Evolutionary conservation across 768 basidiomycete genomes (phyloP).

Genomic region (Hydnomerulius pinastri): DNA sequence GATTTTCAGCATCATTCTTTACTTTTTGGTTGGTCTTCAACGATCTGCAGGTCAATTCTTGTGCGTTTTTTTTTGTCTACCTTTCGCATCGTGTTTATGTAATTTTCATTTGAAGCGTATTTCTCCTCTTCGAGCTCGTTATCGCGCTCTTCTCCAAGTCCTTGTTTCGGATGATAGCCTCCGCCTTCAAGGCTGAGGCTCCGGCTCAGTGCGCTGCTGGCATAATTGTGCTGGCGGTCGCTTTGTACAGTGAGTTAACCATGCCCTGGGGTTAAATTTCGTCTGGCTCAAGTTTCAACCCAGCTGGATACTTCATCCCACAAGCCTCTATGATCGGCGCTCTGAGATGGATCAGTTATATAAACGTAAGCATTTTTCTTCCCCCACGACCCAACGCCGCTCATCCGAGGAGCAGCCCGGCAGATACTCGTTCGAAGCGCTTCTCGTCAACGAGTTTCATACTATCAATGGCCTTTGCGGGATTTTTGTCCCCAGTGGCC

Average conservation of each 20-base stretch:
- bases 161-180: constrained; percentile 71
- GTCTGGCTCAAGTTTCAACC: neutral
- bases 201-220: constrained; percentile 64
- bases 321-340: constrained; percentile 66
- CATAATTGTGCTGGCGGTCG: constrained; percentile 50
- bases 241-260: constrained; percentile 49
- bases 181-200: constrained; percentile 57
- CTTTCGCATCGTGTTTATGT: constrained; percentile 8
- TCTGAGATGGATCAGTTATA: constrained; percentile 64
- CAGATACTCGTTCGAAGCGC: constrained; percentile 64
- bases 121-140: constrained; percentile 56
- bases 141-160: constrained; percentile 70
- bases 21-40: constrained; percentile 64
- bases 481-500: constrained; percentile 58
- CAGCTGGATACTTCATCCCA: constrained; percentile 59
- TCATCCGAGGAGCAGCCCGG: constrained; percentile 43
- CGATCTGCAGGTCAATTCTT: constrained; percentile 61
- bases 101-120: constrained; percentile 42
- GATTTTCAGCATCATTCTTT: constrained; percentile 46
- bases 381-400: constrained; percentile 23
- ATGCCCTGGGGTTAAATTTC: too few species aligned
- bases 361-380: constrained; percentile 49
- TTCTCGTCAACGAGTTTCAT: constrained; percentile 83
- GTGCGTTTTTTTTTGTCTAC: constrained; percentile 46
- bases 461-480: constrained; percentile 63